Percentiles rank a stretch among this genome's conserved stretches.
phyloP scores from a whole-genome alignment of 2,329 filamentous ascomycete species.

The Penicillium olsonii region DNA sequence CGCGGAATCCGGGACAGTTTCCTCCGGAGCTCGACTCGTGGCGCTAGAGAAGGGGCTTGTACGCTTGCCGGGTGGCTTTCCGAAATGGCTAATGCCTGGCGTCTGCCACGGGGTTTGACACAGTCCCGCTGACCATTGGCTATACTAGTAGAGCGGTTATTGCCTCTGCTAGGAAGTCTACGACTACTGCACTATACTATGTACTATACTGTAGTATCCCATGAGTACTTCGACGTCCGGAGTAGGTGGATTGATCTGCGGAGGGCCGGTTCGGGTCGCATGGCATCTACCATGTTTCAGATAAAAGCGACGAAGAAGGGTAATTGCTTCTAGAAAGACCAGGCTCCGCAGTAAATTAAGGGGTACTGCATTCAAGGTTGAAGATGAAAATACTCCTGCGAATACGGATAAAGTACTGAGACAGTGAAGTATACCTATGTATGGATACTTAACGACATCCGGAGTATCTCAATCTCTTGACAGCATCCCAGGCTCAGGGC shows the following conservation, averaged over 20 bases:
- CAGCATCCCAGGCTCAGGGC: no score
- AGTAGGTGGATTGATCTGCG: not conserved
- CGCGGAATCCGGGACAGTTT: not conserved
- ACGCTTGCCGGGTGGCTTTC: not conserved
- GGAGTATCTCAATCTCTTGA: no score
- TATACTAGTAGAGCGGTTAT: no score
- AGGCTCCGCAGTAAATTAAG: not conserved
- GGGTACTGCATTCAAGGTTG: not conserved
- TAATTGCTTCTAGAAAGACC: not conserved
- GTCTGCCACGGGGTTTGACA: not conserved
- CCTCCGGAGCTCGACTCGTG: not conserved
- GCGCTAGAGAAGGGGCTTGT: conserved; percentile 5
- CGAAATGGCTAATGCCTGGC: not conserved
- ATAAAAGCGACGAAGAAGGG: not conserved
- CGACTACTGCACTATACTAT: no score
- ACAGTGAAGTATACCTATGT: no score
- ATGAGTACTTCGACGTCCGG: no score
- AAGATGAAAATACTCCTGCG: not conserved
- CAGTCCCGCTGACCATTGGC: not conserved
- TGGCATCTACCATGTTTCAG: not conserved
- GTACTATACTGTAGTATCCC: no score
- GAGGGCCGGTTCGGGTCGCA: not conserved
- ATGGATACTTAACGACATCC: no score
- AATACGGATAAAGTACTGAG: no score
- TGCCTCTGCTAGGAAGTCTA: no score